Base-by-base conservation (phyloP, 2,329 filamentous ascomycete species). In the Fusarium albidum region DNA sequence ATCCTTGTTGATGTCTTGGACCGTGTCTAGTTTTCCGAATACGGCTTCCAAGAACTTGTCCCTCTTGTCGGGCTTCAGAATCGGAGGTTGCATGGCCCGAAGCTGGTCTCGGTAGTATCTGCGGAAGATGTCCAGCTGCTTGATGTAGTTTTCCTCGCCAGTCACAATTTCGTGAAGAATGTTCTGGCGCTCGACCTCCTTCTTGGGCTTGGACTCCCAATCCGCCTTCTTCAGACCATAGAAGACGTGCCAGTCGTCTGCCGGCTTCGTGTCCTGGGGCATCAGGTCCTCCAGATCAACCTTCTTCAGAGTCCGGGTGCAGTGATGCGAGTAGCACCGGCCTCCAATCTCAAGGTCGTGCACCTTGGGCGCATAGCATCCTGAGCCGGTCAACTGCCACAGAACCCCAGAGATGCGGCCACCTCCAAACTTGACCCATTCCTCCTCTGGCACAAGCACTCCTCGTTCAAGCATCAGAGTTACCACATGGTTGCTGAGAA, bases 81-180 rank as follows among this genome's bases (percentile, higher is more conserved):
- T 89, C 0, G 91, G 84, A 2, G 92, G 93, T 53, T 93, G 84
- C 69, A 86, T 86, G 26, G 79, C 79, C 8, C 83, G 77, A 32
- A 99, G 82, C 55, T 89, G 86, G 68, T 98, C 93, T 55, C 92
- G 85, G 69, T 98, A 99, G 3, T 99, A 80, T 8, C 88, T 82
- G 12, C 91, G 86, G 47, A 99, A 80, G 15, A 99, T 90, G 65
- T 96, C 89, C 31, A 99, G 82, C 68, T 96, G 90, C 61, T 88
- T 87, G 81, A 97, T 96, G 70, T 91, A 99, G 11, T 86, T 83
- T 71, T 98, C 93, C 75, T 99, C 95, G 13, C 91, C 91, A 35
- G 91, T 93, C 31, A 99, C 90, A 61, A 99, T 93, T 71, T 99
- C 95, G 70, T 99, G 95, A 26, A 99, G 78, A 53, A 92, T 92